A percentile compares a stretch with the other conserved stretches of the same genome.
These are phyloP conservation scores for Nemania sp. DNA, from an alignment of 2,329 filamentous ascomycete species.

Conservation along the genomic window DNA sequence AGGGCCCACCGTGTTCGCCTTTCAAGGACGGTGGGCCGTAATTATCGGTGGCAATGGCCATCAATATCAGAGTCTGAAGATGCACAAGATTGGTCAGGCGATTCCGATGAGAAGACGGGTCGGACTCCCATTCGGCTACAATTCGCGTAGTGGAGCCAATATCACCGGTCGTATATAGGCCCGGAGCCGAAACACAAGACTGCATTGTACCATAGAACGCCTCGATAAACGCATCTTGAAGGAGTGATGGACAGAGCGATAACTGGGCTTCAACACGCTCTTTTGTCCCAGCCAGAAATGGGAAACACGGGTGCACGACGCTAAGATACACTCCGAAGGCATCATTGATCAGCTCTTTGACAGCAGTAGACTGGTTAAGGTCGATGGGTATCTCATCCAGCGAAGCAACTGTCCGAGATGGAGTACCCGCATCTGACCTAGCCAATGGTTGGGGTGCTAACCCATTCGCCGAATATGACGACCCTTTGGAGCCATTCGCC, in stretches of 20 bases:
- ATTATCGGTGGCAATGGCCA: slow-evolving; percentile 68
- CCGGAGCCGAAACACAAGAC: slow-evolving; percentile 49
- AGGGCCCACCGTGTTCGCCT: slow-evolving; percentile 50
- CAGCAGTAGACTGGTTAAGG: slow-evolving; percentile 41
- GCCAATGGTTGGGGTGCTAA: slow-evolving; percentile 53
- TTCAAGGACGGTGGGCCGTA: slow-evolving; percentile 49
- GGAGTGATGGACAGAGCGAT: slow-evolving; percentile 56
- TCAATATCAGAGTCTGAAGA: slow-evolving; percentile 68
- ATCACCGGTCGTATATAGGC: slow-evolving; percentile 47
- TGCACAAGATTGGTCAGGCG: slow-evolving; percentile 58
- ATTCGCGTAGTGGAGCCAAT: slow-evolving; percentile 52
- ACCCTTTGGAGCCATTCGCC: slow-evolving; percentile 35
- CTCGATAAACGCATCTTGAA: slow-evolving; percentile 68
- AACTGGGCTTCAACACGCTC: slow-evolving; percentile 60
- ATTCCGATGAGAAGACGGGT: slow-evolving; percentile 44
- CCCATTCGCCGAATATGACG: slow-evolving; percentile 46
- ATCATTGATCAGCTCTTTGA: slow-evolving; percentile 49
- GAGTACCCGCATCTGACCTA: slow-evolving; percentile 42
- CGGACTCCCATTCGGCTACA: slow-evolving; percentile 57
- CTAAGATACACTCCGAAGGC: slow-evolving; percentile 61
- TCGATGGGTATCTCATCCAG: slow-evolving; percentile 38
- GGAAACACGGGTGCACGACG: slow-evolving; percentile 68
- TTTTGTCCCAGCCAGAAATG: slow-evolving; percentile 65
- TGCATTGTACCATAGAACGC: slow-evolving; percentile 65
- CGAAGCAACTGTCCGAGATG: slow-evolving; percentile 43